Evolutionary conservation across 2,329 filamentous ascomycete genomes (phyloP).

Genomic region (Paecilomyces sp.): DNA sequence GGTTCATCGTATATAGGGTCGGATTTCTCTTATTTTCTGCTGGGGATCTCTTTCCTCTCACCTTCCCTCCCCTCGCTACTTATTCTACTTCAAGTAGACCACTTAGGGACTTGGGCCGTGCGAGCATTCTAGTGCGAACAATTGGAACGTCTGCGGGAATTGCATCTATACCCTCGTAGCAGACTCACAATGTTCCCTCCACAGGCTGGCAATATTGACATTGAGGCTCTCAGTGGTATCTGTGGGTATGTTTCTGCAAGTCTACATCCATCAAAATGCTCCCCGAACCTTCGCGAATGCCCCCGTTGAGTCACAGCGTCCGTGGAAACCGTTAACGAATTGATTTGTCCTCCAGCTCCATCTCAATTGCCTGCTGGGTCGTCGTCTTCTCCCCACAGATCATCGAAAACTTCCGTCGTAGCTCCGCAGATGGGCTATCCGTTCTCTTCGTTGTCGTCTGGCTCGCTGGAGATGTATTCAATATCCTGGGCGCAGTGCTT

Average conservation of each 20-base stretch:
- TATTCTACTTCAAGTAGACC: too few species aligned
- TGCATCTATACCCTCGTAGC: not conserved
- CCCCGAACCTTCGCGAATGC: not conserved
- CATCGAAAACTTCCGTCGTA: slow-evolving; percentile 82
- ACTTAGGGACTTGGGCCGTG: not conserved
- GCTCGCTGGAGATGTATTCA: slow-evolving; percentile 92
- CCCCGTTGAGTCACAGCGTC: not conserved
- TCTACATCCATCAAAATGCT: not conserved
- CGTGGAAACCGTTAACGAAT: slow-evolving; percentile 1
- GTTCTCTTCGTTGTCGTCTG: slow-evolving; percentile 90
- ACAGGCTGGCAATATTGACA: slow-evolving; percentile 58
- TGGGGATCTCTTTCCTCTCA: not conserved
- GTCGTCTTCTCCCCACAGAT: slow-evolving; percentile 97
- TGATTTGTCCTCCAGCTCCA: slow-evolving; percentile 53
- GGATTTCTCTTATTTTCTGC: not conserved
- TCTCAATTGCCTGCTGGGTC: slow-evolving; percentile 96
- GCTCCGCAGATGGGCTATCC: slow-evolving; percentile 80
- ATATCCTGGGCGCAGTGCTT: slow-evolving; percentile 84
- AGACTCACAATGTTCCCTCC: slow-evolving; percentile 28
- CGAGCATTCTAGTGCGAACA: not conserved
- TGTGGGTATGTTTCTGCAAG: slow-evolving; percentile 55
- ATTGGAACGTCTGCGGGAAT: not conserved
- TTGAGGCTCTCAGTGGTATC: slow-evolving; percentile 87
- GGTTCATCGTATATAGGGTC: not conserved
- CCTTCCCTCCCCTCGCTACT: not conserved